phyloP scores from a whole-genome alignment of 2,329 filamentous ascomycete genomes.

The Ophiostoma triangulosporum region DNA sequence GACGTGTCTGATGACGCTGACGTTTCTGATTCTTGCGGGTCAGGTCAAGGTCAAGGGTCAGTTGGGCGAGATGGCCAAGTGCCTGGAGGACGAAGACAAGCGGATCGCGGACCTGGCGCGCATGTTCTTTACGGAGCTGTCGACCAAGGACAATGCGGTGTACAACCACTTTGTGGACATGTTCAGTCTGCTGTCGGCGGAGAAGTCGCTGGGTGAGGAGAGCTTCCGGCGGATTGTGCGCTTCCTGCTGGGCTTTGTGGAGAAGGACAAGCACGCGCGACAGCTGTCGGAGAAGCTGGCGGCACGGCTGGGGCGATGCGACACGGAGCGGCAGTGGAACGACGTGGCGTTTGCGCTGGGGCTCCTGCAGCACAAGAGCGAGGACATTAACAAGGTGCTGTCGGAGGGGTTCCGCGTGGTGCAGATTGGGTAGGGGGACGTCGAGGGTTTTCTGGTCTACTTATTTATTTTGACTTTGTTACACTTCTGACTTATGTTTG shows the following conservation, averaged over 20 bases:
- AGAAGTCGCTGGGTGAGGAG: conserved; percentile 69
- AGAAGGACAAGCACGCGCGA: conserved; percentile 98
- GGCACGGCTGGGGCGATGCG: conserved; percentile 69
- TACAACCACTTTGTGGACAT: conserved; percentile 99
- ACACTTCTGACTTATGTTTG: not conserved
- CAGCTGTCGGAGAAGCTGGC: conserved; percentile 89
- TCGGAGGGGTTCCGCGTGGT: conserved; percentile 64
- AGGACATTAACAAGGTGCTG: conserved; percentile 69
- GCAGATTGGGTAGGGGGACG: conserved; percentile 34
- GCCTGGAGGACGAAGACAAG: conserved; percentile 90
- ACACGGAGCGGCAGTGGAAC: conserved; percentile 92
- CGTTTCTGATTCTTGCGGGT: conserved; percentile 89
- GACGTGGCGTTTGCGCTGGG: conserved; percentile 90
- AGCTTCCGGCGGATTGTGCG: conserved; percentile 76
- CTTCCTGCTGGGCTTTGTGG: conserved; percentile 89
- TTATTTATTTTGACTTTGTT: not conserved
- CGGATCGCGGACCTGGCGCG: conserved; percentile 83
- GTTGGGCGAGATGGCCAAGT: conserved; percentile 97
- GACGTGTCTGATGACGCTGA: conserved; percentile 95
- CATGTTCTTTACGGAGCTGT: conserved; percentile 98
- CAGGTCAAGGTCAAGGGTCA: conserved; percentile 99
- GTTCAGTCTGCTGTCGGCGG: conserved; percentile 84
- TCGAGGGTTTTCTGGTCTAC: not conserved
- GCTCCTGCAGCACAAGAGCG: conserved; percentile 81
- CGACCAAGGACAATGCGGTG: conserved; percentile 95